Percentiles rank a stretch among this genome's conserved stretches.
Evolutionary conservation across 1,139 yeast genomes (phyloP).

Genomic region (Blastobotrys proliferans): DNA sequence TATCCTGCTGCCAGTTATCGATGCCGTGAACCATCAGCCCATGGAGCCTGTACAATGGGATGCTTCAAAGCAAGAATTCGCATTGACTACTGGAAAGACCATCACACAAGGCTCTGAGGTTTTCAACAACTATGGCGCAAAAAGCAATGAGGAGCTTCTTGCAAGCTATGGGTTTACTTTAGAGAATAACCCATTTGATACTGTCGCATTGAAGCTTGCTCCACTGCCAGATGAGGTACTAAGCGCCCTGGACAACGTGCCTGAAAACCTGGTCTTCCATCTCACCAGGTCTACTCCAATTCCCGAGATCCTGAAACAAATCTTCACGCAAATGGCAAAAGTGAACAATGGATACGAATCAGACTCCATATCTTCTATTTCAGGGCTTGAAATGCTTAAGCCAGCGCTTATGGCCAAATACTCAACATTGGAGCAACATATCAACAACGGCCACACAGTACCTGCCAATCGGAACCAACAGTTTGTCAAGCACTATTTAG

Average conservation of each 20-base stretch:
- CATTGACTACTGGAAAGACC: conserved; percentile 27
- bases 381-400: conserved; percentile 11
- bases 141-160: conserved; percentile 72
- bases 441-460: no score
- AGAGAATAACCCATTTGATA: conserved; percentile 57
- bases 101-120: conserved; percentile 45
- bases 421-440: no score
- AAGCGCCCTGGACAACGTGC: conserved; percentile 12
- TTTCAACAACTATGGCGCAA: conserved; percentile 80
- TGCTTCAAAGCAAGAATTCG: conserved; percentile 27
- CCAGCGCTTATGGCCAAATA: conserved; percentile 7
- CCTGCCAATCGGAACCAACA: conserved; percentile 16
- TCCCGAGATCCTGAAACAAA: conserved; percentile 20
- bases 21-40: conserved; percentile 68
- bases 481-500: conserved; percentile 16
- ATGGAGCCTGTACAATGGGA: conserved; percentile 65
- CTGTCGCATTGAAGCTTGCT: conserved; percentile 47
- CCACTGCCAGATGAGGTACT: conserved; percentile 6
- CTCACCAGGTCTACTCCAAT: conserved; percentile 20
- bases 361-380: conserved; percentile 7
- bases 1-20: conserved; percentile 74
- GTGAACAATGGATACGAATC: conserved; percentile 9
- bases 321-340: conserved; percentile 16
- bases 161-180: conserved; percentile 64
- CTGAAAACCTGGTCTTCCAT: conserved; percentile 20